Evolutionary conservation across 2,329 filamentous ascomycete genomes (phyloP).

Genomic region (Epichloe hybrida): DNA sequence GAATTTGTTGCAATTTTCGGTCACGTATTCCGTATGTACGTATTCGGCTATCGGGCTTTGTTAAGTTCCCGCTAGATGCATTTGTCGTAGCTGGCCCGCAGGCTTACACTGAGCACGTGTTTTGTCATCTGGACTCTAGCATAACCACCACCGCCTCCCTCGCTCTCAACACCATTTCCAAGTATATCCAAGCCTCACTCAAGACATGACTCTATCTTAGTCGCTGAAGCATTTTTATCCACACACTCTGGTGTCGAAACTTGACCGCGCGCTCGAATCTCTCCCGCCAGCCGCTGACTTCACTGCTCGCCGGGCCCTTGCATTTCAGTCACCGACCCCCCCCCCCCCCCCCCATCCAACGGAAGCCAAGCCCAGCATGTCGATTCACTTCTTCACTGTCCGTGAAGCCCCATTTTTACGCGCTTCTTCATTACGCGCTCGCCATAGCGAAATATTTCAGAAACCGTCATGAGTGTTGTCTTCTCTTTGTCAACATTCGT

Average conservation of each 20-base stretch:
- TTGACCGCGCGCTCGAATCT: too few relatives aligned
- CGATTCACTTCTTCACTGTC: neutral
- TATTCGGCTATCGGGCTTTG: too few relatives aligned
- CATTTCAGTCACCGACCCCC: neutral
- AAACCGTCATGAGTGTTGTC: neutral
- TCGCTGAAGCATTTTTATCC: slow-evolving; percentile 22
- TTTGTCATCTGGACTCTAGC: too few relatives aligned
- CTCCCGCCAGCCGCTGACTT: too few relatives aligned
- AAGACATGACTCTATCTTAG: neutral
- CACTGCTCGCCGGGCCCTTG: neutral
- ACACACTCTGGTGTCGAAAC: too few relatives aligned
- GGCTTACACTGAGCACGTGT: neutral
- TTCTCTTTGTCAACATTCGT: neutral
- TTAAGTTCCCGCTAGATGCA: neutral
- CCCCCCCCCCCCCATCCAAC: neutral
- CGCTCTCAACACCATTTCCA: neutral
- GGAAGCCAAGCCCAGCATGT: neutral
- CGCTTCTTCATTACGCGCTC: too few relatives aligned
- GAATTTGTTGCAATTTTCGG: too few relatives aligned
- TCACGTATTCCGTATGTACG: too few relatives aligned
- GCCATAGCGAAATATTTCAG: neutral
- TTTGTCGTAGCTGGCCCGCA: neutral
- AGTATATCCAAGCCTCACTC: neutral
- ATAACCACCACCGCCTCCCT: neutral
- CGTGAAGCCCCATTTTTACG: neutral